A percentile compares a stretch with the other conserved stretches of the same genome.
phyloP scores from a whole-genome alignment of 164 flowering plant species.

The Taxillus chinensis region DNA sequence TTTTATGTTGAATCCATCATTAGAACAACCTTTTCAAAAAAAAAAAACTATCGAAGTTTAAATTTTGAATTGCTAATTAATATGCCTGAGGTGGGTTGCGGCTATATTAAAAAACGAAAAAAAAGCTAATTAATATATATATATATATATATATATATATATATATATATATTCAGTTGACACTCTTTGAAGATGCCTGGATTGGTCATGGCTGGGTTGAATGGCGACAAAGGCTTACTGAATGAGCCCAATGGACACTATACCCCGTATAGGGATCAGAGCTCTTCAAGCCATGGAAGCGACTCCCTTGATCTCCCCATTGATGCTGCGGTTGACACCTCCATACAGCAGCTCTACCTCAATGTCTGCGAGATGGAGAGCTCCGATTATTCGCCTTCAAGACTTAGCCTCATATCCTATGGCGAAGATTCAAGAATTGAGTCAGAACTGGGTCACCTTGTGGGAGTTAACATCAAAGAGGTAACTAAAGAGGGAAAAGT shows the following conservation, averaged over 20 bases:
- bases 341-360: conserved; percentile 46
- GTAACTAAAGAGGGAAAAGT: conserved; percentile 18
- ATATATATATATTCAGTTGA: neutral
- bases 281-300: conserved; percentile 20
- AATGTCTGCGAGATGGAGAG: conserved; percentile 63
- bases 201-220: conserved; percentile 19
- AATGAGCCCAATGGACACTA: conserved; percentile 13
- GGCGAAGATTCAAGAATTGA: conserved; percentile 60
- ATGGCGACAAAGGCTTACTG: neutral
- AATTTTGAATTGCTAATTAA: too few relatives aligned
- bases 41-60: too few relatives aligned
- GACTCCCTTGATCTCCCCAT: conserved; percentile 43
- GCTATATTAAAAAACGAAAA: too few relatives aligned
- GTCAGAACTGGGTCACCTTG: conserved; percentile 44
- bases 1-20: neutral
- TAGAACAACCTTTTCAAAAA: too few relatives aligned
- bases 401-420: conserved; percentile 33
- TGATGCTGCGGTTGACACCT: conserved; percentile 26
- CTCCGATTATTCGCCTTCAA: conserved; percentile 49
- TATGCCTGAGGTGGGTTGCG: too few relatives aligned
- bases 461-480: conserved; percentile 21
- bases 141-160: neutral
- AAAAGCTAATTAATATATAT: neutral
- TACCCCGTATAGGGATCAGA: conserved; percentile 15
- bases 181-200: conserved; percentile 23